Evolutionary conservation across 208 protist species (phyloP), one percentile per base, ranked within the genome.

Genomic region (Crithidia brevicula): DNA sequence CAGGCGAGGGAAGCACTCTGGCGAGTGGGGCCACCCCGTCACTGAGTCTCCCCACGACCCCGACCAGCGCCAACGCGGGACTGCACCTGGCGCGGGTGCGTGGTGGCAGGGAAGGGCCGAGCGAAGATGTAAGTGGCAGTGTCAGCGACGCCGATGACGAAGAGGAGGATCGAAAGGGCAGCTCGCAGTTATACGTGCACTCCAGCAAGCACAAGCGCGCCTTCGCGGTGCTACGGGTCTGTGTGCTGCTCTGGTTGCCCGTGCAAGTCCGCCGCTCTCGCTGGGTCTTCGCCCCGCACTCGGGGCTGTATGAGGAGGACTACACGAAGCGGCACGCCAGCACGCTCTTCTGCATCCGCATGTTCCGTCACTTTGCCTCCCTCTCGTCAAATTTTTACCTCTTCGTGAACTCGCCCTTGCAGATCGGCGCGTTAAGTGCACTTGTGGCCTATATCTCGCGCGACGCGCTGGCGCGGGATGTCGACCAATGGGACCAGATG

Each of bases 351-450:
- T 61, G 69, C 27, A 54, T 92, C 7, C 74, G 77, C 18, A 78
- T 74, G 57, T 63, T 92, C 36, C 77, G 74, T 34, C 67, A 64
- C 23, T 80, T 83, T 47, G 83, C 81, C 15, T 28, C 53, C 2
- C 64, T 86, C 65, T 67, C 80, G 7, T 71, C 56, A 25, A 56
- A 84, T 28, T 92, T 87, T 63, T 77, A 84, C 47, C 58, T 82
- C 16, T 80, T 91, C 11, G 82, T 83, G 5, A 81, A 73, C 52
- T 91, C 89, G 31, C 82, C 85, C 31, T 68, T 88, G 53, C 85
- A 92, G 75, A 82, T 83, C 36, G 71, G 80, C 4, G 75, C 82
- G 31, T 54, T 89, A 7, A 79, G 77, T 49, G 67, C 65, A 23
- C 67, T 89, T 22, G 60, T 81, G 36, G 47, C 47, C 51, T 86